Evolutionary conservation across 129 eudicot species (phyloP), one percentile per base, ranked within the genome.

Genomic region (Flaveria ramosissima): DNA sequence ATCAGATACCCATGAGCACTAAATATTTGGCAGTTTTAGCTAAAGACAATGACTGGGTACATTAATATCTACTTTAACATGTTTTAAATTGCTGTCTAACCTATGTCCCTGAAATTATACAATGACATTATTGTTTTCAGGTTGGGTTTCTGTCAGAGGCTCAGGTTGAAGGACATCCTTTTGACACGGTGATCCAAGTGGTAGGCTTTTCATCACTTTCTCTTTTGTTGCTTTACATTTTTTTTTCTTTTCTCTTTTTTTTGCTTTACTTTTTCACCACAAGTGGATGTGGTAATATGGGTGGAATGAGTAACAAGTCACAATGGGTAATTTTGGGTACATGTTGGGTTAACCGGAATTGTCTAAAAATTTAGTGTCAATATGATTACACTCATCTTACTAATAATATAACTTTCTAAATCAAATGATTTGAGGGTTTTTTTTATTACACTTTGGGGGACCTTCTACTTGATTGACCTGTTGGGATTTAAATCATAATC

Each of bases 31-130:
- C 91, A 64, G 73, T 76, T 70, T 84, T 93, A 87, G 98, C 97
- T 59, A 88, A 88, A 76, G 98, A 93, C 68, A 93, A 93, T 67
- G 98, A 93, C 61, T 93, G 98, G 98, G 98, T 92, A 90, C 67
- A 50, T 19, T 59, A 42, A 23, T 75, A 1, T 76, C 14, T 45
- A 39, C 72, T 36, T 41, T 82, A 53, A 24, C 52, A 1, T 51
- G 53, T 50, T 75, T 41, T 50, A 17, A 17, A 52, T 72, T 75
- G 63, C 48, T 45, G 41, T 56, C 32, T 68, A 61, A 45, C 67
- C 30, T 23, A 41, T 57, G 43, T 20, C 45, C 56, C 19, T 9
- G 55, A 63, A 59, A 21, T 8, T 76, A 60, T 19, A 62, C 51
- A 55, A 60, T 65, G 42, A 15, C 59, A 23, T 52, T 70, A 51